Evolutionary conservation across 129 eudicot species (phyloP).

Genomic region (Oenanthe sinensis): DNA sequence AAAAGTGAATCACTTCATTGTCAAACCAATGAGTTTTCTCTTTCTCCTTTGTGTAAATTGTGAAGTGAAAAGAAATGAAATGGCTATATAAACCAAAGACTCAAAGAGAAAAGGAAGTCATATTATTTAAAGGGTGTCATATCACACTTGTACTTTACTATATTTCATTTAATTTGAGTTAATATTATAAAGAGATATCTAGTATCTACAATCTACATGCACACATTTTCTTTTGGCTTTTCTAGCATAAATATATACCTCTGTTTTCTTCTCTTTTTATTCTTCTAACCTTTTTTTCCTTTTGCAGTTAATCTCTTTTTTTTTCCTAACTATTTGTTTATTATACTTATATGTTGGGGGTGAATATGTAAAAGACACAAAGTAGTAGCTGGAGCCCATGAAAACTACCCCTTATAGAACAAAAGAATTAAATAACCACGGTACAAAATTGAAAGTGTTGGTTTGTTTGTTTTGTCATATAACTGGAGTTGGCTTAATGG

Average conservation of each 20-base stretch:
- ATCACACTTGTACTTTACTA: slow-evolving; percentile 79
- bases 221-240: no score
- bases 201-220: no score
- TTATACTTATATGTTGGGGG: background rate
- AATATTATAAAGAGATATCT: no score
- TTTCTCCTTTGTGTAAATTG: slow-evolving; percentile 10
- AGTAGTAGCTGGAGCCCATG: slow-evolving; percentile 5
- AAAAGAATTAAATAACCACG: background rate
- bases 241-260: no score
- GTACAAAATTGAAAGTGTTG: background rate
- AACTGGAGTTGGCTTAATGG: background rate
- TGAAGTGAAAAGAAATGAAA: background rate
- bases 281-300: background rate
- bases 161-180: slow-evolving; percentile 12
- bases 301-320: background rate
- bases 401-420: background rate
- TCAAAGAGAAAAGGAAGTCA: slow-evolving; percentile 52
- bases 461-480: background rate
- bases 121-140: slow-evolving; percentile 48
- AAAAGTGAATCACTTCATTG: slow-evolving; percentile 9
- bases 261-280: background rate
- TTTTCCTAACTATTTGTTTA: background rate
- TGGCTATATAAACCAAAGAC: background rate
- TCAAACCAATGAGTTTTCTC: slow-evolving; percentile 9
- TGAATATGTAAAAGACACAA: background rate